These are phyloP conservation scores for Alternaria postmessia DNA, from an alignment of 2,329 filamentous ascomycete species.

Conservation along the genomic window DNA sequence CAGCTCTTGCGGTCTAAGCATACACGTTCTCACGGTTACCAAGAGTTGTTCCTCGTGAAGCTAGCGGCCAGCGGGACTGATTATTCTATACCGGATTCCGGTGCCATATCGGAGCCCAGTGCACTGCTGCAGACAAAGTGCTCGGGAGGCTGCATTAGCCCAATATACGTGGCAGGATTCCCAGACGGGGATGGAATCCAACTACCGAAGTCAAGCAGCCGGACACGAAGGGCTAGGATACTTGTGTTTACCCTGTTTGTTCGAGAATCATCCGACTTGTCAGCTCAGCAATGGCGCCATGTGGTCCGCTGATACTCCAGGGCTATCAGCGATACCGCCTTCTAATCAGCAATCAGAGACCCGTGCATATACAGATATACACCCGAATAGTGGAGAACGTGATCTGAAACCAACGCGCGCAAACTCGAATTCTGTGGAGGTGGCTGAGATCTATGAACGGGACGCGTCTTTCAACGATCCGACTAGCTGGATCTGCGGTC, in stretches of 20 bases:
- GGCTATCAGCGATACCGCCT: not conserved
- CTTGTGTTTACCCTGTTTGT: not conserved
- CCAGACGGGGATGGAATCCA: conserved; percentile 1
- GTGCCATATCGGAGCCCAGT: not conserved
- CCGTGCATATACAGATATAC: not conserved
- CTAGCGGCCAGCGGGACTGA: not conserved
- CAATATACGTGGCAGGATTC: not conserved
- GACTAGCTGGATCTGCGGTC: not conserved
- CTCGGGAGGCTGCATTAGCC: conserved; percentile 17
- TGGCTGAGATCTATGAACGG: not conserved
- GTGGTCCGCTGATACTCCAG: not conserved
- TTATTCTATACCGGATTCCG: not conserved
- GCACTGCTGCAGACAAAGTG: not conserved
- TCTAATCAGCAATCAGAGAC: not conserved
- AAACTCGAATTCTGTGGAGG: not conserved
- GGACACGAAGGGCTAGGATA: not conserved
- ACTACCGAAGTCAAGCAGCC: not conserved
- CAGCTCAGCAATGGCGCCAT: conserved; percentile 6
- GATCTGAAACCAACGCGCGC: not conserved
- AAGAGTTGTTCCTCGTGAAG: not conserved
- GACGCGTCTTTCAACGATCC: not conserved
- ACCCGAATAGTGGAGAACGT: not conserved
- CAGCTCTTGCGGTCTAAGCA: not conserved
- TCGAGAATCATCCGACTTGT: conserved; percentile 1
- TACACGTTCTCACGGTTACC: not conserved